A percentile compares a stretch with the other conserved stretches of the same genome.
Conservation (phyloP, 306 rosid genomes). For the peach (Prunus persica) region DNA sequence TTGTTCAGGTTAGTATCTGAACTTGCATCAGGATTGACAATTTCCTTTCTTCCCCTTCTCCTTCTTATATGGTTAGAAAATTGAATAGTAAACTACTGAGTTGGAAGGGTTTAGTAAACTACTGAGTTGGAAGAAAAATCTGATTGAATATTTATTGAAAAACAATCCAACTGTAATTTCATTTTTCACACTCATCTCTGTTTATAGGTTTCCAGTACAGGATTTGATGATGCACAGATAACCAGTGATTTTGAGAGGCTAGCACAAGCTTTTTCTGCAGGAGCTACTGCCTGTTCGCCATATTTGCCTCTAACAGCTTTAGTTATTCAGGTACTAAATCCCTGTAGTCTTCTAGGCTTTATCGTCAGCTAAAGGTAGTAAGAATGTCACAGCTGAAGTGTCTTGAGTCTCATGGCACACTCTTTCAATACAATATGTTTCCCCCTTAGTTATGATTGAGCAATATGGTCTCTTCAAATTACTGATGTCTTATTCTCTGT, state of each 20-base stretch:
- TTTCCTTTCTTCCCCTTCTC: background rate
- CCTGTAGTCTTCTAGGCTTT: constrained; percentile 3
- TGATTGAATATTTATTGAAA: constrained; percentile 1
- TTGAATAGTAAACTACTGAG: constrained; percentile 2
- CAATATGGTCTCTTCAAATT: constrained; percentile 17
- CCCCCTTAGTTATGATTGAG: constrained; percentile 8
- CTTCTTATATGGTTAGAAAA: constrained; percentile 7
- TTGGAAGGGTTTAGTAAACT: constrained; percentile 13
- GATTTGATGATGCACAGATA: constrained; percentile 55
- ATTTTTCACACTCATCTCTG: background rate
- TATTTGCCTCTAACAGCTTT: constrained; percentile 73
- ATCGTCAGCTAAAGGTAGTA: background rate
- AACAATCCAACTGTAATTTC: background rate
- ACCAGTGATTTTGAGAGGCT: constrained; percentile 67
- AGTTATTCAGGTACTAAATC: constrained; percentile 71
- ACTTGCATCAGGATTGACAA: background rate
- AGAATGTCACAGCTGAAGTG: background rate
- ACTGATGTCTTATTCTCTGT: background rate
- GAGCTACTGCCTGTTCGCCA: constrained; percentile 55
- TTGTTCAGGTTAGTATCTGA: constrained; percentile 58
- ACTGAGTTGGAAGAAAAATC: constrained; percentile 8
- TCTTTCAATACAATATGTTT: background rate
- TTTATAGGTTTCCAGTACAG: constrained; percentile 65
- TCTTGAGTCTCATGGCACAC: background rate
- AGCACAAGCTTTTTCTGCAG: constrained; percentile 59